These are phyloP conservation scores for Oehlia diaphana DNA, from an alignment of 192 early-diverging fungal species.

Conservation along the genomic window DNA sequence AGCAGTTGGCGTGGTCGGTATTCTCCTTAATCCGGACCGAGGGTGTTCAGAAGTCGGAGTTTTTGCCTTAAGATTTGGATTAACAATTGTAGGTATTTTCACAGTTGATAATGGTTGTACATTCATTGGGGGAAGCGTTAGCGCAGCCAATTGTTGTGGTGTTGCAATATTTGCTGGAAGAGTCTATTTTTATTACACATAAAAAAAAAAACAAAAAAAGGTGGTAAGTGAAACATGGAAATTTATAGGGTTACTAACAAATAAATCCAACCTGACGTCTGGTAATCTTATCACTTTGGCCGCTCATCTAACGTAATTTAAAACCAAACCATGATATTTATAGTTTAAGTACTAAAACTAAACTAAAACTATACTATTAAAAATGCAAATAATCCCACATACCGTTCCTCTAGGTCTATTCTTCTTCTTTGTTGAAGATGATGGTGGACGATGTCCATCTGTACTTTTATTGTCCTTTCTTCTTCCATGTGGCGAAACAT, in stretches of 20 bases:
- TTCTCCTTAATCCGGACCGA: background rate
- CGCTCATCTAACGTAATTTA: slow-evolving; percentile 10
- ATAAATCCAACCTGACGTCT: slow-evolving; percentile 22
- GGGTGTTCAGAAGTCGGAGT: slow-evolving; percentile 7
- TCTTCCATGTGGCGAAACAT: background rate
- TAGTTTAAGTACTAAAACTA: background rate
- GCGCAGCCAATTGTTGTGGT: background rate
- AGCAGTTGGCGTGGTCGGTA: slow-evolving; percentile 7
- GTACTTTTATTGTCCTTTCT: background rate
- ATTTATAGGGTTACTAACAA: background rate
- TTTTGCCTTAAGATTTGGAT: slow-evolving; percentile 6
- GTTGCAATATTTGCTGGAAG: slow-evolving; percentile 13
- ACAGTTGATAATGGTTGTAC: slow-evolving; percentile 11
- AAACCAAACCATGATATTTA: slow-evolving; percentile 5
- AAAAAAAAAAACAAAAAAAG: background rate
- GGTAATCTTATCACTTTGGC: slow-evolving; percentile 11
- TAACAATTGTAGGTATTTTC: slow-evolving; percentile 10
- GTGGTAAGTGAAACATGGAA: background rate
- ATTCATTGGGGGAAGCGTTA: slow-evolving; percentile 17
- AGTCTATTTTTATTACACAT: slow-evolving; percentile 12
- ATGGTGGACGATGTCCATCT: background rate
- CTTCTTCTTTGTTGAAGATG: background rate
- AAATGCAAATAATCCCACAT: background rate
- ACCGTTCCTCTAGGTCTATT: slow-evolving; percentile 25
- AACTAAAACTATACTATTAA: background rate